Base-by-base conservation (phyloP, 208 protist species). In the Trypanosoma lewisi region DNA sequence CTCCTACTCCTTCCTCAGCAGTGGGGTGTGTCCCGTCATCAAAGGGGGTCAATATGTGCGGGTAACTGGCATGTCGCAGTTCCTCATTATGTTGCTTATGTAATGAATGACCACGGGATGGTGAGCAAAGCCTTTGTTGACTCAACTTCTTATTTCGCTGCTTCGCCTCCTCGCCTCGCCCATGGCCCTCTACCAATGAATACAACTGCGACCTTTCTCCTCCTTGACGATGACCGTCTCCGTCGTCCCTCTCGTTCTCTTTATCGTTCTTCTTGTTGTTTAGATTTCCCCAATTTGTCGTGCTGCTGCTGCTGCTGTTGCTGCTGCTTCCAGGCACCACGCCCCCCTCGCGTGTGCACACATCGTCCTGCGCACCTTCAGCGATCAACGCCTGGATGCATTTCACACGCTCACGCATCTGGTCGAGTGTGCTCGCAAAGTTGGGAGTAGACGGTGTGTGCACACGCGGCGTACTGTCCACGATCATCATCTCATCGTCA, bases 401-500 rank as follows among this genome's bases (percentile, higher is more conserved):
- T 33, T 68, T 65, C 30, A 91, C 72, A 14, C 84, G 84, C 37
- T 76, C 74, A n/a, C 57, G 54, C 80, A 87, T 85, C 56, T 73
- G 50, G 1, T 67, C 51, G 21, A 87, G 50, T 34, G 67, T 52
- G 31, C 30, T 53, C n/a, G 39, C 36, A 54, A 56, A 56, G 47
- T 52, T 39, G 21, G 28, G 16, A 30, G 44, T 4, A 42, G 57
- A 31, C 2, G 45, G 42, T 41, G 30, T 37, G 16, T 53, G 57
- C 21, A n/a, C 11, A 17, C 42, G 17, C 23, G 41, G 30, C 45
- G 57, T 14, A 37, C 34, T 19, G 1, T 11, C 9, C 27, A 33
- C 19, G 17, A 2, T 49, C 11, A 17, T 36, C 23, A 23, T 14
- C 31, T 42, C 36, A 12, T 12, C 16, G 3, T 55, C 28, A 7